A percentile compares a stretch with the other conserved stretches of the same genome.
Evolutionary conservation across 1,284 basidiomycete genomes (phyloP).

Genomic region (Pascua sp.): DNA sequence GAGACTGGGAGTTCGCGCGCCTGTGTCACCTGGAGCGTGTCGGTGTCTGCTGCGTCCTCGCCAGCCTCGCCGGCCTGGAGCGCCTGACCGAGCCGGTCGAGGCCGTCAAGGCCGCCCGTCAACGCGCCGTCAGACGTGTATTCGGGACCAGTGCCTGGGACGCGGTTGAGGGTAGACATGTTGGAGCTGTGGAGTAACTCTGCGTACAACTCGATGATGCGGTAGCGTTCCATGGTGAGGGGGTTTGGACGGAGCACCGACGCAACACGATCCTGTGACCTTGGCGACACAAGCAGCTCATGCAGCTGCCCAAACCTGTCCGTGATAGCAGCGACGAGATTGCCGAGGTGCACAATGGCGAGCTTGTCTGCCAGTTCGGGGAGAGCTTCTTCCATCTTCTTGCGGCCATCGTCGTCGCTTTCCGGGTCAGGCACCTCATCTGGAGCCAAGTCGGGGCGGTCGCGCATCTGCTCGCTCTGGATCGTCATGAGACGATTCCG

Average conservation of each 20-base stretch:
- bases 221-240: slow-evolving; percentile 89
- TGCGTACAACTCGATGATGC: slow-evolving; percentile 96
- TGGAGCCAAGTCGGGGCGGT: slow-evolving; percentile 5
- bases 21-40: slow-evolving; percentile 55
- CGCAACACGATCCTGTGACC: slow-evolving; percentile 65
- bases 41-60: slow-evolving; percentile 57
- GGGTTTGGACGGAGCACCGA: slow-evolving; percentile 71
- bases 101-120: slow-evolving; percentile 70
- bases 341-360: slow-evolving; percentile 90
- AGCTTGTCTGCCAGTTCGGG: slow-evolving; percentile 79
- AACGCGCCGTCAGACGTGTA: slow-evolving; percentile 76
- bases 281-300: slow-evolving; percentile 65
- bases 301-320: slow-evolving; percentile 70
- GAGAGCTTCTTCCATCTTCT: slow-evolving; percentile 74
- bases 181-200: slow-evolving; percentile 97
- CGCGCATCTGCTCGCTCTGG: slow-evolving; percentile 16
- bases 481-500: slow-evolving; percentile 84
- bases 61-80: slow-evolving; percentile 55
- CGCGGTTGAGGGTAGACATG: slow-evolving; percentile 90
- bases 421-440: slow-evolving; percentile 56
- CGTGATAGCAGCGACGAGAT: slow-evolving; percentile 73
- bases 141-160: slow-evolving; percentile 62
- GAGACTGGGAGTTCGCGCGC: slow-evolving; percentile 69
- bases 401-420: slow-evolving; percentile 65
- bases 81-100: slow-evolving; percentile 78